Percentiles rank a stretch among this genome's conserved stretches.
phyloP scores from a whole-genome alignment of 306 rosid species.

The Oemleria cerasiformis region DNA sequence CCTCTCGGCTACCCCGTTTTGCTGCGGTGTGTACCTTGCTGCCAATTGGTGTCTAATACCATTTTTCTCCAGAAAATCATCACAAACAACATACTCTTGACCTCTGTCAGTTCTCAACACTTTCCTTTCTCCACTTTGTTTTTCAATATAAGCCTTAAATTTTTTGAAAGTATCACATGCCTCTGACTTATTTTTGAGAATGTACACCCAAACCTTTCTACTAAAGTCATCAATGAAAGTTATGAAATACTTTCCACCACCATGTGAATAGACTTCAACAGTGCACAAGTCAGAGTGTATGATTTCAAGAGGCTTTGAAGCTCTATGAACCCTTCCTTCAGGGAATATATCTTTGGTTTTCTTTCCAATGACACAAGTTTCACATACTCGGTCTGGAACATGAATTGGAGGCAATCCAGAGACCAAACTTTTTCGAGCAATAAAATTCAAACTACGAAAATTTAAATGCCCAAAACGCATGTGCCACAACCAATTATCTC shows the following conservation, averaged over 20 bases:
- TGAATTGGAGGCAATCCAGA: not conserved
- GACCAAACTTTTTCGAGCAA: not conserved
- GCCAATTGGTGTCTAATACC: not conserved
- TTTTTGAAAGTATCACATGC: not conserved
- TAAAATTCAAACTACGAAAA: too few relatives aligned
- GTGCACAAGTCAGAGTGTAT: not conserved
- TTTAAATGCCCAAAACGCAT: not conserved
- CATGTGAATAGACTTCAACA: not conserved
- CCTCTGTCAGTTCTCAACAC: not conserved
- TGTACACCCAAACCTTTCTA: not conserved
- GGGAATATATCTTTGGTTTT: not conserved
- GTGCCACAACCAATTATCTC: not conserved
- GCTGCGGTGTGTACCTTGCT: not conserved
- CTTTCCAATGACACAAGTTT: not conserved
- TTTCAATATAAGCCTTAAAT: not conserved
- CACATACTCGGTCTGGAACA: not conserved
- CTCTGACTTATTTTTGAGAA: not conserved
- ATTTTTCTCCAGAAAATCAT: not conserved
- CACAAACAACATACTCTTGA: not conserved
- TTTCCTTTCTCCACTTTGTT: not conserved
- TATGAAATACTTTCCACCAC: not conserved
- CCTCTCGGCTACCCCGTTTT: not conserved
- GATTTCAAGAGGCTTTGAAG: not conserved
- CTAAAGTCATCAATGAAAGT: not conserved
- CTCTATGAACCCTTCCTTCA: not conserved